Base-by-base conservation (phyloP, 805 yeast genomes). In the Nakazawaea pomicola region DNA sequence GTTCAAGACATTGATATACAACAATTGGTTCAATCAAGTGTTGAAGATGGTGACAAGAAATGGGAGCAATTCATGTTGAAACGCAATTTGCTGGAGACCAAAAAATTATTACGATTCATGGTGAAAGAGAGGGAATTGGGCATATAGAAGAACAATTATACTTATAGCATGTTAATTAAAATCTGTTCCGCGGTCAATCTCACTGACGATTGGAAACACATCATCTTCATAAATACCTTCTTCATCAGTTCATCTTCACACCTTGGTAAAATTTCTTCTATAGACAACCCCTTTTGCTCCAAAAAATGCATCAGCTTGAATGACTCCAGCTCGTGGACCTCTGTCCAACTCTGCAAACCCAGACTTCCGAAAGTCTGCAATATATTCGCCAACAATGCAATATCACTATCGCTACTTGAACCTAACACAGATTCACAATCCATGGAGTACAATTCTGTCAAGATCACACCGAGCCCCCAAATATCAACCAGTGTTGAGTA, bases 391-490 rank as follows among this genome's bases (percentile, higher is more conserved):
- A 81, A 62, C 14, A 86, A 62, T 3, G 71, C 66, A 34, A 86
- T 62, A 49, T 86, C 95, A 45, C 76, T 74, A 1, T 71, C 71
- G 10, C 52, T 55, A 1, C 55, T 54, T n/a, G 3, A 29, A 17
- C 23, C 30, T 28, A 71, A 64, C 4, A 69, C 61, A 0, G 70
- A 62, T 17, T 56, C 45, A 14, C 68, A 60, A 43, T 68, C 56
- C 1, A 44, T 24, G 23, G 76, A 61, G 47, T 71, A 70, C 23
- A 87, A 48, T 33, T 72, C 56, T n/a, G 80, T 74, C 36, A 80
- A 50, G 2, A 84, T 52, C 9, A 87, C 71, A 0, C 87, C 95
- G 15, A 76, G 55, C 1, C 84, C 64, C 95, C 95, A 86, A 12
- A 83, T 64, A 51, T 86, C 95, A 7, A 85, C 64, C 29, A 68